phyloP scores from a whole-genome alignment of 805 yeast species.

The Saccharomycopsis babjevae region DNA sequence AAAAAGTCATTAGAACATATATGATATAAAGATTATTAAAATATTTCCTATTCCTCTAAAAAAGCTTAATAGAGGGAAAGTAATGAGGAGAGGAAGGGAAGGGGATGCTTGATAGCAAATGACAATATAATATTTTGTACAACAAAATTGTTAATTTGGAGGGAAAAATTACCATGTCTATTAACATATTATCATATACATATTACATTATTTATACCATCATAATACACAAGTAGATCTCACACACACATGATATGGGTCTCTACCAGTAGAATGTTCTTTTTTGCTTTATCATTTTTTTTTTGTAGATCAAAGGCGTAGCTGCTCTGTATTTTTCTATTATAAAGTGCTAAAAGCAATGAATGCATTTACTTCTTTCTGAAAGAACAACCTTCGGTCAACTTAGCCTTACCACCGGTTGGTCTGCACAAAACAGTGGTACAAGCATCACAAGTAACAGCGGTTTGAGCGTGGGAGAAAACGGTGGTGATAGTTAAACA shows the following conservation, averaged over 20 bases:
- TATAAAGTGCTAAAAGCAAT: neutral
- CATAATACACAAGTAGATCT: neutral
- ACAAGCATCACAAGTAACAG: slow-evolving; percentile 98
- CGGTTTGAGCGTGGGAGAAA: slow-evolving; percentile 99
- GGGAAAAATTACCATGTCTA: neutral
- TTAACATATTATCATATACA: neutral
- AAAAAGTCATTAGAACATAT: slow-evolving; percentile 1
- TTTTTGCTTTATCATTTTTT: neutral
- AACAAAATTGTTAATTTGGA: neutral
- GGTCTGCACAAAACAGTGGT: slow-evolving; percentile 98
- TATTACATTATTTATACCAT: neutral
- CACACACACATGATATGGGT: neutral
- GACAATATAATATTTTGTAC: neutral
- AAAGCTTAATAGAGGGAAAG: neutral
- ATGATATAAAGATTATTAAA: neutral
- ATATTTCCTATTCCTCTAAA: neutral
- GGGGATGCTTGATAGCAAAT: neutral
- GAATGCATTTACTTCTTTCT: slow-evolving; percentile 74
- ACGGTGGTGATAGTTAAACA: slow-evolving; percentile 98
- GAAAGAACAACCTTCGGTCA: slow-evolving; percentile 99
- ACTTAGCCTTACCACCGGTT: slow-evolving; percentile 99
- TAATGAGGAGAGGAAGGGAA: neutral
- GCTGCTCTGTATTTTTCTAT: slow-evolving; percentile 2
- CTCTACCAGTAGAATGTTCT: neutral
- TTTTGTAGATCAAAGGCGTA: neutral